Evolutionary conservation across 1,284 basidiomycete species (phyloP), one percentile per base, ranked within the genome.

Genomic region (Microbotryum lychnidis-dioicae): DNA sequence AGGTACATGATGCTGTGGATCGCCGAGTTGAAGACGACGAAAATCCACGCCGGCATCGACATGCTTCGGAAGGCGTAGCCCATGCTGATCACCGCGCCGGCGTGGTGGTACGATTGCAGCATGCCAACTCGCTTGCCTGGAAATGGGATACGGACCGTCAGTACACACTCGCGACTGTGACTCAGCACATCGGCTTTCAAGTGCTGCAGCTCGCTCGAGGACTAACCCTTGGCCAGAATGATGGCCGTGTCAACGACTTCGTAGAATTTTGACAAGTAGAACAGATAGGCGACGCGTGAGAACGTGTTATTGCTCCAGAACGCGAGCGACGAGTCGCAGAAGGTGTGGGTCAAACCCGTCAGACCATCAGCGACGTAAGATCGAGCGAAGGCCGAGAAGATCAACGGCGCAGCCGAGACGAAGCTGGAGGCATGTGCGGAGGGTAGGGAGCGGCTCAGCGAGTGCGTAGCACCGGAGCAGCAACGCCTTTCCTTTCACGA

Each of bases 261-360:
- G 70, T 72, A 75, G 69, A 71, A 75, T 63, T 75, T 75, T 62
- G 64, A 68, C 25, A 73, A 55, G 66, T 75, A 75, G 66, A 75
- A 75, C 29, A 73, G 64, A 65, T 70, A 76, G 29, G 69, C 67
- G 47, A 64, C 73, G 4, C 64, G 59, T 46, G 70, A 69, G 31
- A 76, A 72, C 3, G 68, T 54, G 12, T 54, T 37, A 21, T 51
- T 69, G 3, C 61, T 58, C 57, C 73, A 72, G 18, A 72, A 56
- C 14, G 72, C 67, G 54, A 71, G 70, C 18, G 69, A 70, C 25
- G 73, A 71, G 27, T 74, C 73, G 67, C 75, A 75, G 67, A 71
- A 73, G 16, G 71, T 73, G 51, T 72, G 72, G 31, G 68, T 61
- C 12, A 74, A 53, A 0, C 74, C 74, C 23, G 56, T 50, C 16